Base-by-base conservation (phyloP, 2,329 filamentous ascomycete genomes). In the Achaetomium macrosporum region DNA sequence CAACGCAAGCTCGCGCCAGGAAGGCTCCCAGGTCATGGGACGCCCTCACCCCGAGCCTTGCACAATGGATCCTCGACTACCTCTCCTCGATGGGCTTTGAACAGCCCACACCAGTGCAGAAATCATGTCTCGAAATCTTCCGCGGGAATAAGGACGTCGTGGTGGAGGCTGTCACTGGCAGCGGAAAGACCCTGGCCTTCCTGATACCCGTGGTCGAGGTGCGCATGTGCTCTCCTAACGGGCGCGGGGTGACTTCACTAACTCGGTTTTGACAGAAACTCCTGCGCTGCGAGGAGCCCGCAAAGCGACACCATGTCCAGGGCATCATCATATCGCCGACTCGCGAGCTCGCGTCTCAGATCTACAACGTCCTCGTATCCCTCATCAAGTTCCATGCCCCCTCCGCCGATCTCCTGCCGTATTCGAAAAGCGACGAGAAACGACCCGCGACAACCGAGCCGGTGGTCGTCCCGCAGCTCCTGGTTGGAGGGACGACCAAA, bases 311-410 rank as follows among this genome's bases (percentile, higher is more conserved):
- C 68, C 89, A 97, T 67, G 81, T 99, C 55, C 88, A 86, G 55
- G 90, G 88, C 59, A 93, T 99, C 58, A 84, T 99, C 62, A 84
- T 99, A 55, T 92, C 91, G 15, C 93, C 93, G 1, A 99, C 90
- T 1, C 84, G 93, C 70, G 93, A 99, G 71, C 78, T 99, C 47
- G 92, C 93, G 1, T 83, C 83, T 1, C 93, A 99, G 68, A 97
- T 97, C 50, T 82, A 95, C 65, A 79, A 85, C 46, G 90, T 96
- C 1, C 76, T 96, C 5, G 66, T 82, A 1, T 87, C 84, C 0
- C 73, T 99, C 25, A 74, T 97, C 33, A 81, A 83, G 33, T 97
- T 96, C 64, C 93, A 99, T 68, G 77, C 78, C 33, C 81, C 87
- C 0, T 96, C 91, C 2, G 83, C 88, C 48, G 83, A 85, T 33